A percentile compares a stretch with the other conserved stretches of the same genome.
Conservation (phyloP, 306 rosid genomes). For the Cicer cuneatum region DNA sequence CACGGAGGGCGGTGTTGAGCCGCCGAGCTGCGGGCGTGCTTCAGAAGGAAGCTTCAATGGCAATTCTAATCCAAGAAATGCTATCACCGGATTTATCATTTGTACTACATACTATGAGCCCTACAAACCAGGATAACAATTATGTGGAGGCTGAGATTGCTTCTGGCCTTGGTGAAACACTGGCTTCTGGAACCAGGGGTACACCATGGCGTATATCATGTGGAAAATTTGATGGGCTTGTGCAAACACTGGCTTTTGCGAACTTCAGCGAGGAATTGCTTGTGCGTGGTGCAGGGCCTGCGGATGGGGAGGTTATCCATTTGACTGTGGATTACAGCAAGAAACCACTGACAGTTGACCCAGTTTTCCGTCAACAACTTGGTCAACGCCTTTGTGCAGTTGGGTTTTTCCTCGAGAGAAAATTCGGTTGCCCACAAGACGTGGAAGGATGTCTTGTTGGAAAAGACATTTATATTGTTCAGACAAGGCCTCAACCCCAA, state of each 20-base stretch:
- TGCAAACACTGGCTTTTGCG: constrained; percentile 81
- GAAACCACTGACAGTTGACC: constrained; percentile 75
- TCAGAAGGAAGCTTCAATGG: constrained; percentile 89
- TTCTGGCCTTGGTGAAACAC: constrained; percentile 94
- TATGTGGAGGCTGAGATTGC: constrained; percentile 93
- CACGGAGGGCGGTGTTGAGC: constrained; percentile 87
- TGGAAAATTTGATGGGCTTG: constrained; percentile 82
- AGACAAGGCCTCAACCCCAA: constrained; percentile 88
- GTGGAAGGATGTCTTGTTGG: constrained; percentile 92
- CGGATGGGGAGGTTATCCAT: constrained; percentile 86
- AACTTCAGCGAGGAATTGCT: constrained; percentile 90
- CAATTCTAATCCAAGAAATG: constrained; percentile 93
- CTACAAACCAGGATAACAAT: constrained; percentile 73
- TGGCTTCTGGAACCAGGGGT: constrained; percentile 94
- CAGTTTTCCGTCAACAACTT: constrained; percentile 71
- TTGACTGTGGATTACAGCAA: constrained; percentile 91
- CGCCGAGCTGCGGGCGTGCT: constrained; percentile 83
- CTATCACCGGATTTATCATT: constrained; percentile 93
- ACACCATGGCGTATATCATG: constrained; percentile 91
- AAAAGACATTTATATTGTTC: constrained; percentile 81
- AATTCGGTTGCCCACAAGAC: constrained; percentile 90
- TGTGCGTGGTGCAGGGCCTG: constrained; percentile 77
- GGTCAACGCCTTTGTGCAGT: constrained; percentile 92
- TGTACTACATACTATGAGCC: constrained; percentile 83
- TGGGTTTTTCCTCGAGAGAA: constrained; percentile 84